These are phyloP conservation scores for Leptographium wingfieldii DNA, from an alignment of 2,329 filamentous ascomycete genomes.

Conservation along the genomic window DNA sequence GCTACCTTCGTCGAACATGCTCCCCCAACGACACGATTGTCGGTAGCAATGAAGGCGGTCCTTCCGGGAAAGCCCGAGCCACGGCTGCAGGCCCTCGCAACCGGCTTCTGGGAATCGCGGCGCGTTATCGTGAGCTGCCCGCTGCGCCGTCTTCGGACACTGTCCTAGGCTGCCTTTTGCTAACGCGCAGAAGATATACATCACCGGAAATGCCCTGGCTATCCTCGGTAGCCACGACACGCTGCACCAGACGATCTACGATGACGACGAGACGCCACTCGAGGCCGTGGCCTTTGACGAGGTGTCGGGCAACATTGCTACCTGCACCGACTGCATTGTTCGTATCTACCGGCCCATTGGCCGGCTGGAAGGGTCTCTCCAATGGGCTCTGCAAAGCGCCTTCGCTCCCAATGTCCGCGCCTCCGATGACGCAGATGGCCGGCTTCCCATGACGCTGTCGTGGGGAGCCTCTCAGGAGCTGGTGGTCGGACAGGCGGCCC, in stretches of 20 bases:
- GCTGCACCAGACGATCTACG: constrained; percentile 82
- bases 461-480: constrained; percentile 85
- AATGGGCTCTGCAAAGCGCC: constrained; percentile 53
- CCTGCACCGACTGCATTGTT: constrained; percentile 52
- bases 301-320: constrained; percentile 70
- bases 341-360: constrained; percentile 70
- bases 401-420: constrained; percentile 7
- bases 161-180: neutral
- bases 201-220: constrained; percentile 77
- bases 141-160: neutral
- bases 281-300: constrained; percentile 74
- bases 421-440: constrained; percentile 27
- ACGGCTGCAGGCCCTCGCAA: constrained; percentile 33
- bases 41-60: constrained; percentile 31
- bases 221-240: constrained; percentile 63
- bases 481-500: constrained; percentile 56
- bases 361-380: constrained; percentile 56
- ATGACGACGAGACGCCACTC: constrained; percentile 56
- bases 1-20: constrained; percentile 9
- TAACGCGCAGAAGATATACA: constrained; percentile 56
- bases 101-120: constrained; percentile 30
- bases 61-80: constrained; percentile 36
- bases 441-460: constrained; percentile 42
- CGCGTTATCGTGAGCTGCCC: constrained; percentile 20
- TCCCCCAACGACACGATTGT: neutral